Evolutionary conservation across 2,329 filamentous ascomycete genomes (phyloP).

Genomic region (Fusarium proliferatum): DNA sequence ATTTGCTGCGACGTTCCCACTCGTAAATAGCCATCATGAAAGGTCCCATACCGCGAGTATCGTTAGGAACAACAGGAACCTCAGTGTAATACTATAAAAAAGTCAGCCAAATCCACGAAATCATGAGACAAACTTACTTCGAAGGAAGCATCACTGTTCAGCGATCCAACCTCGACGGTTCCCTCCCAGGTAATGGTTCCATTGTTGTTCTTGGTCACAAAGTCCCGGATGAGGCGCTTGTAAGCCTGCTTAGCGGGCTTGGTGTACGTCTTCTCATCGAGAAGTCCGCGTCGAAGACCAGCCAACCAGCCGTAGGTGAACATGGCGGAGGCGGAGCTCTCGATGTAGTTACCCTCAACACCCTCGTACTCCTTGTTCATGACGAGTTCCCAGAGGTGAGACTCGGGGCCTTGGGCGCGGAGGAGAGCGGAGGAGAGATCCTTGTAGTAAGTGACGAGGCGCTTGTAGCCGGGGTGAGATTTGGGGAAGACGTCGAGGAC

Average conservation of each 20-base stretch:
- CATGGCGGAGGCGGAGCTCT: conserved; percentile 69
- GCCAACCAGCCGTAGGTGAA: conserved; percentile 65
- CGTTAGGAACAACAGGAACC: conserved; percentile 43
- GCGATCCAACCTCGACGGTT: conserved; percentile 63
- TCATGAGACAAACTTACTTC: conserved; percentile 51
- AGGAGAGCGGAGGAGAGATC: conserved; percentile 40
- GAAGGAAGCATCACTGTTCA: conserved; percentile 61
- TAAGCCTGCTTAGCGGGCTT: conserved; percentile 43
- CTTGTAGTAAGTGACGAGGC: conserved; percentile 51
- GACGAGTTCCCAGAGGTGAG: conserved; percentile 68
- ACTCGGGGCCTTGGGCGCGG: conserved; percentile 54
- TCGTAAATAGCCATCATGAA: conserved; percentile 46
- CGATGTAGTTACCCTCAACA: conserved; percentile 66
- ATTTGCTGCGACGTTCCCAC: conserved; percentile 41
- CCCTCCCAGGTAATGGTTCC: conserved; percentile 62
- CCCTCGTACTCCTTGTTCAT: conserved; percentile 62
- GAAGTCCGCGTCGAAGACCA: conserved; percentile 49
- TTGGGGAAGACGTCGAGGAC: conserved; percentile 59
- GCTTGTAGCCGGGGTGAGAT: conserved; percentile 49
- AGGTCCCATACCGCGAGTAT: conserved; percentile 46
- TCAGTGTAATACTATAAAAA: conserved; percentile 43
- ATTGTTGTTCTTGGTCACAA: conserved; percentile 59
- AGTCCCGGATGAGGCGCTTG: conserved; percentile 54
- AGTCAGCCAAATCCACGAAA: neutral
- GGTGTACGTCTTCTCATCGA: conserved; percentile 38